Conservation (phyloP, 306 rosid species). For the Trichosanthes truncata region DNA sequence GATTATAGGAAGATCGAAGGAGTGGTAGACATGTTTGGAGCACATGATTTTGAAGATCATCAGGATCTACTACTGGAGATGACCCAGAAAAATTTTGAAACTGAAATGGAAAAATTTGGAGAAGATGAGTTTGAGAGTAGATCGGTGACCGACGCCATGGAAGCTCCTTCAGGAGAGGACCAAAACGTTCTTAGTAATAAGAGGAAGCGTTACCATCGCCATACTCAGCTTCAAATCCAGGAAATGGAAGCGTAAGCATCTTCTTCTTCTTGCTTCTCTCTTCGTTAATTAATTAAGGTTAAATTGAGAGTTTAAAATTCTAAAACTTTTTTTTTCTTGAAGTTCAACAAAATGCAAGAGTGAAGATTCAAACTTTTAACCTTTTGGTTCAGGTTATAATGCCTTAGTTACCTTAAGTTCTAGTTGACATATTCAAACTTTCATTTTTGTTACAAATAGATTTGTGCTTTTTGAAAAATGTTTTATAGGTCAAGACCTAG, state of each 20-base stretch:
- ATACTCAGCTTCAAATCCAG: conserved; percentile 42
- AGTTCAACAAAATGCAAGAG: too few species aligned
- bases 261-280: neutral
- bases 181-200: conserved; percentile 13
- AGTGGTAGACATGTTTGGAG: neutral
- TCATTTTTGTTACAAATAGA: too few species aligned
- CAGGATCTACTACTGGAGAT: conserved; percentile 29
- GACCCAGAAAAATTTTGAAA: conserved; percentile 61
- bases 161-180: conserved; percentile 38
- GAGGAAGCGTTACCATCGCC: conserved; percentile 55
- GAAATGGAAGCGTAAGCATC: conserved; percentile 59
- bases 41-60: neutral
- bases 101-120: conserved; percentile 37
- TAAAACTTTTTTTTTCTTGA: too few species aligned
- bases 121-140: conserved; percentile 46
- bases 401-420: too few species aligned
- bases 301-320: too few species aligned
- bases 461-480: too few species aligned
- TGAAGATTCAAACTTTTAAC: too few species aligned
- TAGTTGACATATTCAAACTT: too few species aligned
- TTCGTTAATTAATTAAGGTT: neutral
- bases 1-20: neutral
- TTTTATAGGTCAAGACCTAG: too few species aligned
- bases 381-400: too few species aligned
- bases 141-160: conserved; percentile 39